Percentiles rank a stretch among this genome's conserved stretches.
These are phyloP conservation scores for Elsinoe batatas DNA, from an alignment of 2,329 filamentous ascomycete genomes.

Conservation along the genomic window DNA sequence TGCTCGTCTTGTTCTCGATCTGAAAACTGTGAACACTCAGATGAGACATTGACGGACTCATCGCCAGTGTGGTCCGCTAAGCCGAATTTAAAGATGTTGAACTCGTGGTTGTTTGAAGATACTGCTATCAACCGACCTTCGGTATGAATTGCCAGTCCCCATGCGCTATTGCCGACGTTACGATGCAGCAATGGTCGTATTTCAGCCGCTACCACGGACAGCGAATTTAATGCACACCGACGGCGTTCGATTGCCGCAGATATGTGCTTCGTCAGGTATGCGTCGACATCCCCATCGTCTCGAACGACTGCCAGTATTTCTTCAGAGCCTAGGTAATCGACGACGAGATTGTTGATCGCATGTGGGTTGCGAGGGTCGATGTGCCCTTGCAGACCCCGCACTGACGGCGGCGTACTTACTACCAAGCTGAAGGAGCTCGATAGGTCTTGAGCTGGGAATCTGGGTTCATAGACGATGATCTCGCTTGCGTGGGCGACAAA, in stretches of 20 bases:
- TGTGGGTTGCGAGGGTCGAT: constrained; percentile 33
- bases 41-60: constrained; percentile 2
- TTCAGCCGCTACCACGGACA: constrained; percentile 32
- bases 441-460: constrained; percentile 34
- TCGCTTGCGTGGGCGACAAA: constrained; percentile 35
- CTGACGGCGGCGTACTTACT: constrained; percentile 30
- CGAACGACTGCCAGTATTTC: constrained; percentile 43
- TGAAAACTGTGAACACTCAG: background rate
- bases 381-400: constrained; percentile 22
- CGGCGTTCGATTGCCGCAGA: constrained; percentile 25
- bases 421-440: constrained; percentile 28
- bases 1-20: constrained; percentile 20
- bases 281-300: constrained; percentile 47
- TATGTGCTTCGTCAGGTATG: constrained; percentile 30
- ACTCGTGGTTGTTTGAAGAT: constrained; percentile 59
- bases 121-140: constrained; percentile 78
- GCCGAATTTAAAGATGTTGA: constrained; percentile 52
- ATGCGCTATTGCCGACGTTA: constrained; percentile 70
- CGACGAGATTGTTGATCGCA: constrained; percentile 35
- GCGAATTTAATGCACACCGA: constrained; percentile 22
- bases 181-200: constrained; percentile 57
- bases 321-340: constrained; percentile 36
- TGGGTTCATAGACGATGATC: constrained; percentile 36
- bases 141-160: constrained; percentile 78
- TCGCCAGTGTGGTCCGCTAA: constrained; percentile 25